Base-by-base conservation (phyloP, 306 rosid species). In the Calophaca sinica region DNA sequence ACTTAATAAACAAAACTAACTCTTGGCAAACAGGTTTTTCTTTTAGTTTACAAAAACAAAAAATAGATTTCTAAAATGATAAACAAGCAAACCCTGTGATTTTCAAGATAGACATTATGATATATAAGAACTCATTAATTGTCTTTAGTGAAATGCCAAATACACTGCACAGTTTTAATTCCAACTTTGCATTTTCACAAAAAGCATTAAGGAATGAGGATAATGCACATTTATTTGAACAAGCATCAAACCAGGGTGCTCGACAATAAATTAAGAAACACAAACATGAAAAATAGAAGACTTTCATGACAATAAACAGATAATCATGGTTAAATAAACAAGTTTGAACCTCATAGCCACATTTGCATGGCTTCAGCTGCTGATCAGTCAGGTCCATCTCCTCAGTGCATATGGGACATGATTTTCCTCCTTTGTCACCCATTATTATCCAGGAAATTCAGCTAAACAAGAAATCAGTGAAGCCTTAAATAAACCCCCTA, bases 321-420 rank as follows among this genome's bases (percentile, higher is more conserved):
- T 46, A 64, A 46, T 20, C 28, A 48, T 46, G 11, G 14, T 42
- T 62, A 12, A 28, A 45, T 55, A 70, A 52, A 51, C 50, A 42
- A 78, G 51, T 49, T 14, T n/a, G 26, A 81, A 86, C 89, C 89
- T 83, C 87, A 36, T 86, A 86, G 44, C 89, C 89, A 68, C 89
- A 86, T 73, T 77, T 80, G 83, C 89, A 83, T 53, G 89, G 89
- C 80, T 86, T 86, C 72, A 86, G 79, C 54, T 86, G 89, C 83
- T 83, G 89, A 80, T 86, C 89, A 35, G 89, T 86, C 45, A 83
- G 71, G 81, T 86, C 89, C 89, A 86, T 86, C 54, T 80, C 85
- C 83, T 83, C 89, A 2, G 89, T 83, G 62, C 89, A 86, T 72
- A 86, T 86, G 54, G 87, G 89, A 65, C 89, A 86, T 12, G 87